Conservation (phyloP, 2,329 filamentous ascomycete species). For the Curvularia spicifera region DNA sequence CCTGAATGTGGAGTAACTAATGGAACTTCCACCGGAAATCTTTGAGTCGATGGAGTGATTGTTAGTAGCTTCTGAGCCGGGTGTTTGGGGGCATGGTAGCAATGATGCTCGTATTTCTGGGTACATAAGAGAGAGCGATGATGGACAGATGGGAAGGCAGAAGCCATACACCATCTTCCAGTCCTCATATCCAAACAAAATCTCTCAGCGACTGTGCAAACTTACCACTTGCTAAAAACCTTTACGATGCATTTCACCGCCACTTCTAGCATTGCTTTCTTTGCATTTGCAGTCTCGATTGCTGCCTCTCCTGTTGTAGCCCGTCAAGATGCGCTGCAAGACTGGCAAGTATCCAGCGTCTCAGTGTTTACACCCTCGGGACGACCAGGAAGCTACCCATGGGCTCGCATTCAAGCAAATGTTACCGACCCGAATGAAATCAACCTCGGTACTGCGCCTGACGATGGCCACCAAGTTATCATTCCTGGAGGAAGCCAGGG, state of each 20-base stretch:
- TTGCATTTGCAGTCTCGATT: slow-evolving; percentile 18
- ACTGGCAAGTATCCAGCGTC: slow-evolving; percentile 30
- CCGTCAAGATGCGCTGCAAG: slow-evolving; percentile 23
- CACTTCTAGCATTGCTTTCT: slow-evolving; percentile 12
- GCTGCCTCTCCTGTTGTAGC: slow-evolving; percentile 19
- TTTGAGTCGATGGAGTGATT: background rate
- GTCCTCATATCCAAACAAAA: background rate
- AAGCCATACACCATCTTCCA: too few relatives aligned
- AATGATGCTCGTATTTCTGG: background rate
- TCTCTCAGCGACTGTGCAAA: background rate
- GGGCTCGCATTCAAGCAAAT: slow-evolving; percentile 29
- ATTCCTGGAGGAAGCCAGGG: slow-evolving; percentile 28
- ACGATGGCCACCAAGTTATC: slow-evolving; percentile 15
- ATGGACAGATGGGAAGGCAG: background rate
- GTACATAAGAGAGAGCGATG: background rate
- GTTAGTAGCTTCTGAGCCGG: slow-evolving; percentile 1
- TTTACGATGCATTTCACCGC: slow-evolving; percentile 22
- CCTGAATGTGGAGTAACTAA: slow-evolving; percentile 11
- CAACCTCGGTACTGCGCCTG: slow-evolving; percentile 18
- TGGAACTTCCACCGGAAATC: slow-evolving; percentile 3
- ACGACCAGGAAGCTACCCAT: slow-evolving; percentile 30
- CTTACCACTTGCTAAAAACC: background rate
- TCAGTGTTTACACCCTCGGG: slow-evolving; percentile 19
- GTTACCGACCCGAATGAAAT: slow-evolving; percentile 39
- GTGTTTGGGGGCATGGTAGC: background rate